A percentile compares a stretch with the other conserved stretches of the same genome.
phyloP scores from a whole-genome alignment of 129 eudicot genomes.

The Oenanthe sinensis region DNA sequence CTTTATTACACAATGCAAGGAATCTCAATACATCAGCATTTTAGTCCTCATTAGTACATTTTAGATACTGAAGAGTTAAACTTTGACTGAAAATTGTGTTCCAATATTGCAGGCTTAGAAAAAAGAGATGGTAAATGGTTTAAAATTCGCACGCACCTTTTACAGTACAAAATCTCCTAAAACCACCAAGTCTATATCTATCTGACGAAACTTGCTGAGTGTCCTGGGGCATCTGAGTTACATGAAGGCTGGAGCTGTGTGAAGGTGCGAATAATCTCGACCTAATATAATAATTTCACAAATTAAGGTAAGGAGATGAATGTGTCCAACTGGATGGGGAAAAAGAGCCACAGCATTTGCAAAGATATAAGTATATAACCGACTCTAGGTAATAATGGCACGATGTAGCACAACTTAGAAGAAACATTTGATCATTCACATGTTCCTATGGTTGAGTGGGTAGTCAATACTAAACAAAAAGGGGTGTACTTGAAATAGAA shows the following conservation, averaged over 20 bases:
- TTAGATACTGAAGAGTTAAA: neutral
- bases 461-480: neutral
- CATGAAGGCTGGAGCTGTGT: constrained; percentile 64
- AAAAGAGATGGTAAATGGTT: neutral
- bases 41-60: neutral
- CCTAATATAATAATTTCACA: constrained; percentile 1
- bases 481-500: neutral
- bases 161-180: constrained; percentile 60
- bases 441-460: neutral
- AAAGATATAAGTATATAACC: neutral
- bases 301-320: neutral
- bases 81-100: neutral
- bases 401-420: neutral
- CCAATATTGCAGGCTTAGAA: neutral
- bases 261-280: constrained; percentile 21
- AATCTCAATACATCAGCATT: neutral
- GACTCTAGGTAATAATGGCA: neutral
- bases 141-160: constrained; percentile 48
- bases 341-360: neutral
- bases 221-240: constrained; percentile 36
- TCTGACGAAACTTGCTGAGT: constrained; percentile 30
- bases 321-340: neutral
- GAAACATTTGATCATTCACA: neutral
- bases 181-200: constrained; percentile 27
- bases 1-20: neutral